phyloP scores from a whole-genome alignment of 2,329 filamentous ascomycete species.

The Hirsutella rhossiliensis region DNA sequence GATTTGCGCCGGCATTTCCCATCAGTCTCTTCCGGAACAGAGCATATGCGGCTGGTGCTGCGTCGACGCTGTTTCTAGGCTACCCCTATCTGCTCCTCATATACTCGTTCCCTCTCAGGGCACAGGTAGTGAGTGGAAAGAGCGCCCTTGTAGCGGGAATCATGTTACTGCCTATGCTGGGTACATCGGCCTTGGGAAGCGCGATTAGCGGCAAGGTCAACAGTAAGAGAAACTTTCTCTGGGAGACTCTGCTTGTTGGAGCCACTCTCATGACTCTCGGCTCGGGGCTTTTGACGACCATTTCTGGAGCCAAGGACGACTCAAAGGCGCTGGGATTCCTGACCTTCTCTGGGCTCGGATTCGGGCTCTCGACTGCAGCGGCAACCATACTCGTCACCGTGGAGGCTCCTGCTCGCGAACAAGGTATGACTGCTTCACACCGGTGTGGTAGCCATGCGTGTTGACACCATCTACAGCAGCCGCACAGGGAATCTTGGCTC shows the following conservation, averaged over 20 bases:
- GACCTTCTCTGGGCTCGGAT: slow-evolving; percentile 38
- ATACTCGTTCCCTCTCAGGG: slow-evolving; percentile 35
- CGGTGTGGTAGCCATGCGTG: not conserved
- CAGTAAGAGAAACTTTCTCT: slow-evolving; percentile 24
- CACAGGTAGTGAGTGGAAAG: slow-evolving; percentile 37
- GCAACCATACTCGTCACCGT: slow-evolving; percentile 32
- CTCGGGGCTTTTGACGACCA: slow-evolving; percentile 32
- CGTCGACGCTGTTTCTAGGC: slow-evolving; percentile 35
- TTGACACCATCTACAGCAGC: slow-evolving; percentile 21
- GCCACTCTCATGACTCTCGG: slow-evolving; percentile 32
- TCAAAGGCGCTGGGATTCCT: slow-evolving; percentile 36
- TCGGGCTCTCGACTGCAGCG: slow-evolving; percentile 34
- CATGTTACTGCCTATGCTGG: slow-evolving; percentile 41
- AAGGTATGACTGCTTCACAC: slow-evolving; percentile 22
- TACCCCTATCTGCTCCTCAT: slow-evolving; percentile 37
- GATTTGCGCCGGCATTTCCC: slow-evolving; percentile 30
- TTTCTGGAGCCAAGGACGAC: slow-evolving; percentile 19
- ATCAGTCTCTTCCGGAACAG: slow-evolving; percentile 33
- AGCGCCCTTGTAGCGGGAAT: slow-evolving; percentile 33
- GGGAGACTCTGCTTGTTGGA: slow-evolving; percentile 29
- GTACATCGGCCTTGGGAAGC: slow-evolving; percentile 32
- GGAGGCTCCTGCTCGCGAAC: slow-evolving; percentile 30
- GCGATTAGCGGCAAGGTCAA: slow-evolving; percentile 29
- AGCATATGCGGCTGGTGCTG: slow-evolving; percentile 27
- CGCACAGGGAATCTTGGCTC: slow-evolving; percentile 40